These are phyloP conservation scores for Diplodia sapinea DNA, from an alignment of 2,329 filamentous ascomycete species.

Conservation along the genomic window DNA sequence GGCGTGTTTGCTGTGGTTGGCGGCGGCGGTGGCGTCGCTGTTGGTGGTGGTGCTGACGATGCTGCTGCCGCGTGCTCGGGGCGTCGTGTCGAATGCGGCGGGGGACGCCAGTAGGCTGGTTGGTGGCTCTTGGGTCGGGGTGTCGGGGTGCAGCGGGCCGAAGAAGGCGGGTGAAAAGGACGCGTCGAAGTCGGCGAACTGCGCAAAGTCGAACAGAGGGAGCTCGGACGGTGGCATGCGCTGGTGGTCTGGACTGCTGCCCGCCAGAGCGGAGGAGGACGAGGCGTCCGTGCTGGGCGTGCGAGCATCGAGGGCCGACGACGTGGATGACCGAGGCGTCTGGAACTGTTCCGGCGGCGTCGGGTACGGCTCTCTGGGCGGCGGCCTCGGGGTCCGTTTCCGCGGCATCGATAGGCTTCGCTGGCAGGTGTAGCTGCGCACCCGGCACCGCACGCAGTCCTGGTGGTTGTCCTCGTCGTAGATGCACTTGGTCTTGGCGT, in stretches of 20 bases:
- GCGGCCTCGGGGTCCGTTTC: neutral
- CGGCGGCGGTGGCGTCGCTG: no score
- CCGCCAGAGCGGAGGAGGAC: neutral
- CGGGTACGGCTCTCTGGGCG: neutral
- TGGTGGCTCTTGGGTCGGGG: neutral
- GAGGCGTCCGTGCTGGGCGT: neutral
- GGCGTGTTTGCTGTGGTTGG: neutral
- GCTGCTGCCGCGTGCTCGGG: neutral
- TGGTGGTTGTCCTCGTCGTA: neutral
- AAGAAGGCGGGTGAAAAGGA: neutral
- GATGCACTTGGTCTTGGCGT: constrained; percentile 1
- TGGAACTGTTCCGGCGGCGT: neutral
- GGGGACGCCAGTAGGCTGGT: neutral
- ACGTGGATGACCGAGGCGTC: neutral
- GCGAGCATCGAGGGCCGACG: neutral
- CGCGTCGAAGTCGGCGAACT: neutral
- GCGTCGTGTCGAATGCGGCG: no score
- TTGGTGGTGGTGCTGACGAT: no score
- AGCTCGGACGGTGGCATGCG: neutral
- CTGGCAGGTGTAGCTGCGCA: neutral
- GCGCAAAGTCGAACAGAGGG: neutral
- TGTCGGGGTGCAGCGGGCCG: neutral
- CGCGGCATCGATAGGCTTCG: neutral
- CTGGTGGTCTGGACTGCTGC: neutral
- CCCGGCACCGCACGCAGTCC: constrained; percentile 1